These are phyloP conservation scores for Falciphora oryzae DNA, from an alignment of 2,329 filamentous ascomycete genomes.

Conservation along the genomic window DNA sequence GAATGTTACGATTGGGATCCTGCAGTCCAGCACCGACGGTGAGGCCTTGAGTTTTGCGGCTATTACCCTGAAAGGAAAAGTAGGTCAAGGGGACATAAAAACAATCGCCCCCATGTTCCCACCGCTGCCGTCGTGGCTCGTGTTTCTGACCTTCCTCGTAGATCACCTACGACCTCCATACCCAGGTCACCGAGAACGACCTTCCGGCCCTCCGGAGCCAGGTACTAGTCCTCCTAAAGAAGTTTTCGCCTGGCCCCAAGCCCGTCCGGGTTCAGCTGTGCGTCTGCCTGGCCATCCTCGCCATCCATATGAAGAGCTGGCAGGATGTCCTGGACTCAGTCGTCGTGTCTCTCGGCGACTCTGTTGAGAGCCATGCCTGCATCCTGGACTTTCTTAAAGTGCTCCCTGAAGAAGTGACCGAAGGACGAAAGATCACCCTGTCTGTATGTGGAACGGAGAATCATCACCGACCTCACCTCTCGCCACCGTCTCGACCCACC, in stretches of 20 bases:
- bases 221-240: conserved; percentile 72
- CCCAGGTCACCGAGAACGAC: conserved; percentile 75
- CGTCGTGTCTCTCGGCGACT: conserved; percentile 69
- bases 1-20: conserved; percentile 78
- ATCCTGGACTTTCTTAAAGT: conserved; percentile 95
- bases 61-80: conserved; percentile 97
- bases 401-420: conserved; percentile 95
- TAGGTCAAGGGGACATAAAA: conserved; percentile 33
- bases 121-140: too few relatives aligned
- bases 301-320: conserved; percentile 95
- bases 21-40: conserved; percentile 74
- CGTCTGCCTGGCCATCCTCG: conserved; percentile 88
- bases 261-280: conserved; percentile 86
- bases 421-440: conserved; percentile 98
- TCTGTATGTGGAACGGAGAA: conserved; percentile 76
- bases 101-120: too few relatives aligned
- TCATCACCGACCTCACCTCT: conserved; percentile 37
- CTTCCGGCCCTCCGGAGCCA: conserved; percentile 76
- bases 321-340: conserved; percentile 85
- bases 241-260: conserved; percentile 76
- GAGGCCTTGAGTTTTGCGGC: conserved; percentile 94
- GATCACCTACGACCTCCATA: conserved; percentile 90
- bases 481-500: conserved; percentile 22
- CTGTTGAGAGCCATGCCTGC: conserved; percentile 73
- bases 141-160: conserved; percentile 30